These are phyloP conservation scores for Nitzschia palea DNA, from an alignment of 108 stramenopile species.

Conservation along the genomic window DNA sequence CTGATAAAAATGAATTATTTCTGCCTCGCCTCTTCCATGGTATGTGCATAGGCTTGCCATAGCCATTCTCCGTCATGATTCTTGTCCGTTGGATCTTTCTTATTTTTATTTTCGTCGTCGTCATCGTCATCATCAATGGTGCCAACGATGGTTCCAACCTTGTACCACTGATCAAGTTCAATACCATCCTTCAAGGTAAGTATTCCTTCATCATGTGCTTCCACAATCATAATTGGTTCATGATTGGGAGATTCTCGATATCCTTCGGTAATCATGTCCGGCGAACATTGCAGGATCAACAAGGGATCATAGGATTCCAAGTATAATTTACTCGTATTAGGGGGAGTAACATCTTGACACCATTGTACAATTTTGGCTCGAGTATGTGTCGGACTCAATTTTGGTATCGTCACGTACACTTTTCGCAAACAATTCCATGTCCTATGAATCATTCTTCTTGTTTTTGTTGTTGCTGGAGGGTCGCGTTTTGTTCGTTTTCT, in stretches of 20 bases:
- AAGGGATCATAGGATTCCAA: conserved; percentile 33
- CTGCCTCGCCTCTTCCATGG: conserved; percentile 1
- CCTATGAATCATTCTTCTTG: conserved; percentile 10
- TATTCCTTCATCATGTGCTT: conserved; percentile 37
- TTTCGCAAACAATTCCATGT: neutral
- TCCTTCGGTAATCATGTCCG: conserved; percentile 28
- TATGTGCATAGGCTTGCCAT: conserved; percentile 40
- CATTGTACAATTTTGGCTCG: conserved; percentile 22
- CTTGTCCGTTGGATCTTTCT: no score
- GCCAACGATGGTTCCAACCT: conserved; percentile 24
- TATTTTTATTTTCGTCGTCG: no score
- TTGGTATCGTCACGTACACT: conserved; percentile 13
- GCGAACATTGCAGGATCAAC: conserved; percentile 34
- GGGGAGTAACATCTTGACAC: neutral
- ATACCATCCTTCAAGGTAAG: neutral
- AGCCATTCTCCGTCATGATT: conserved; percentile 33
- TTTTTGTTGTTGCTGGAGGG: no score
- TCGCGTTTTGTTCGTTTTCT: no score
- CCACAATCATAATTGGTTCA: conserved; percentile 33
- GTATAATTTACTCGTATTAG: neutral
- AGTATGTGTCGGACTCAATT: conserved; percentile 37
- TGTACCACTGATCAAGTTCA: conserved; percentile 22
- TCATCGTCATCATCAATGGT: conserved; percentile 32
- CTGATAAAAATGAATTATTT: no score
- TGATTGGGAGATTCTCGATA: conserved; percentile 25